Conservation (phyloP, 2,329 filamentous ascomycete species). For the Phaeophleospora eucalypticola region DNA sequence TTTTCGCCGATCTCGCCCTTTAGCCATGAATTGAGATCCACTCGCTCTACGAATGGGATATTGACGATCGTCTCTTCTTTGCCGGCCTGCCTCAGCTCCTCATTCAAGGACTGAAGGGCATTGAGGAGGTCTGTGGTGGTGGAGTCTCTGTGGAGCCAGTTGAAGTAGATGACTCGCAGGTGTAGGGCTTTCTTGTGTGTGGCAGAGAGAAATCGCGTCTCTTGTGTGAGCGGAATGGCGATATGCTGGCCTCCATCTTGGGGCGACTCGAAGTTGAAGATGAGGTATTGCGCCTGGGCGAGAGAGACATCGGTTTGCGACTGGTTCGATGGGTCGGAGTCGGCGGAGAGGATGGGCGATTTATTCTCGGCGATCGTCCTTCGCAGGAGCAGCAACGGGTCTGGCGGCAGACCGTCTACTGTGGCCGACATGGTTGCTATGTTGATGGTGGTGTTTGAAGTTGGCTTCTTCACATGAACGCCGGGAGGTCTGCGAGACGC, state of each 20-base stretch:
- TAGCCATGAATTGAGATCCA: conserved; percentile 90
- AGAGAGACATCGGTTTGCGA: conserved; percentile 61
- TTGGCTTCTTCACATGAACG: conserved; percentile 55
- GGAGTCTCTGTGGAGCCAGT: conserved; percentile 89
- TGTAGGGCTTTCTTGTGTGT: conserved; percentile 47
- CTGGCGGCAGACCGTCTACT: conserved; percentile 42
- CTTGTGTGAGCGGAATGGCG: conserved; percentile 44
- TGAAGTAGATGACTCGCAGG: conserved; percentile 91
- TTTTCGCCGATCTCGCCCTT: conserved; percentile 79
- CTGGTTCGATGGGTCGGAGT: conserved; percentile 58
- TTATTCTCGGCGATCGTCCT: conserved; percentile 70
- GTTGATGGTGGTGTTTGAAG: conserved; percentile 58
- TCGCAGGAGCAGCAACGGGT: conserved; percentile 79
- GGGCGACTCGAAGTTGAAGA: conserved; percentile 33
- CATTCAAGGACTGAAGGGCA: conserved; percentile 74
- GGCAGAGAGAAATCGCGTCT: conserved; percentile 84
- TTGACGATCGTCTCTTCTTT: conserved; percentile 72
- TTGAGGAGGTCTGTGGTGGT: conserved; percentile 89
- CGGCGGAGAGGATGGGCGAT: conserved; percentile 69
- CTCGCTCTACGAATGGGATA: conserved; percentile 81
- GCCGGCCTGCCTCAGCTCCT: conserved; percentile 57
- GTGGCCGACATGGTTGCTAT: conserved; percentile 44
- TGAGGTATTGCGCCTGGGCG: conserved; percentile 66
- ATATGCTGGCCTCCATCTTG: conserved; percentile 52
- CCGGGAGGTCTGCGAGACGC: neutral